phyloP scores from a whole-genome alignment of 345 rosid species.

The Geranium brycei region DNA sequence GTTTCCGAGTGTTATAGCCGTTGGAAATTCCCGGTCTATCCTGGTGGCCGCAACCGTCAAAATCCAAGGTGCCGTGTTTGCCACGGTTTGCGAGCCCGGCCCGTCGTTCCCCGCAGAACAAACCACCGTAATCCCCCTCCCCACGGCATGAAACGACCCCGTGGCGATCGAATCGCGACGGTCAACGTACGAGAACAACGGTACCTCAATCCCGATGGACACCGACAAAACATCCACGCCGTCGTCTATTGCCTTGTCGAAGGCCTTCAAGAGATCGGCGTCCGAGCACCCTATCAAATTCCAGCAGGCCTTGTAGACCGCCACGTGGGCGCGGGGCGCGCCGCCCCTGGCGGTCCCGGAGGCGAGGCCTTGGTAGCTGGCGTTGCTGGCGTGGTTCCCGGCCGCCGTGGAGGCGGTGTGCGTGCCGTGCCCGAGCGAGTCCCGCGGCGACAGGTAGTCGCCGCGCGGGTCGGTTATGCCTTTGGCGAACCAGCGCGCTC shows the following conservation, averaged over 20 bases:
- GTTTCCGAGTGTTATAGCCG: slow-evolving; percentile 23
- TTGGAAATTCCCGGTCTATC: slow-evolving; percentile 15
- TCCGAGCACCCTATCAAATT: slow-evolving; percentile 25
- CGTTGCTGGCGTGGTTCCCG: slow-evolving; percentile 34
- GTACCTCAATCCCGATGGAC: slow-evolving; percentile 34
- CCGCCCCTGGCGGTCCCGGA: slow-evolving; percentile 48
- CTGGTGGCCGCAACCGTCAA: slow-evolving; percentile 28
- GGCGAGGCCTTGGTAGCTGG: slow-evolving; percentile 26
- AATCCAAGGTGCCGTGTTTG: slow-evolving; percentile 26
- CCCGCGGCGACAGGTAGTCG: slow-evolving; percentile 35
- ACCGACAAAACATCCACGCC: slow-evolving; percentile 54
- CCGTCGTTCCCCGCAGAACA: slow-evolving; percentile 27
- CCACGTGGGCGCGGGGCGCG: slow-evolving; percentile 48
- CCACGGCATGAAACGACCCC: slow-evolving; percentile 20
- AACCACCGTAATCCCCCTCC: slow-evolving; percentile 22
- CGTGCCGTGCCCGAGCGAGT: slow-evolving; percentile 45
- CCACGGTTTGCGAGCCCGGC: slow-evolving; percentile 10
- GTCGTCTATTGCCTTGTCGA: slow-evolving; percentile 50
- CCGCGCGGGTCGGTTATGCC: slow-evolving; percentile 8
- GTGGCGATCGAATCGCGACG: slow-evolving; percentile 16
- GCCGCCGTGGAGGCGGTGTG: slow-evolving; percentile 59
- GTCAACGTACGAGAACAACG: slow-evolving; percentile 19
- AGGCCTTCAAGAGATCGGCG: slow-evolving; percentile 45
- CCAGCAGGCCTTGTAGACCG: slow-evolving; percentile 56
- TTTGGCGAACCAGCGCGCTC: slow-evolving; percentile 35